Conservation (phyloP, 2,329 filamentous ascomycete species). For the Hypomyces rosellus region DNA sequence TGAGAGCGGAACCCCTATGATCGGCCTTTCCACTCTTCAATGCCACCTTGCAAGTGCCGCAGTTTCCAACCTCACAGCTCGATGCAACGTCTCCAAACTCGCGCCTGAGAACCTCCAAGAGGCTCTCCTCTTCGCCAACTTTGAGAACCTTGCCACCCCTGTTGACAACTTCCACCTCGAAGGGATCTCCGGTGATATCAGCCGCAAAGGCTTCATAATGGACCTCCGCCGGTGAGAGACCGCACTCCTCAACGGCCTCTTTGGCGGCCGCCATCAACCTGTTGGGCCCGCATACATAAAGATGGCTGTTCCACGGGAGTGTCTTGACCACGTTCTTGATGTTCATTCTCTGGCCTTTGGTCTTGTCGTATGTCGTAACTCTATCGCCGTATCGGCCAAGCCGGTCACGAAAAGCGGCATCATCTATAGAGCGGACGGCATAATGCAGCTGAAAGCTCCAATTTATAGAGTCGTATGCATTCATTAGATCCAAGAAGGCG, state of each 20-base stretch:
- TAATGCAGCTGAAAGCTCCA: constrained; percentile 52
- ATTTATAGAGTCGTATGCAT: constrained; percentile 37
- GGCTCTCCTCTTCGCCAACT: constrained; percentile 42
- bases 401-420: constrained; percentile 49
- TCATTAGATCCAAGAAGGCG: constrained; percentile 50
- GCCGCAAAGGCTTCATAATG: constrained; percentile 56
- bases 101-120: constrained; percentile 41
- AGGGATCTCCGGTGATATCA: constrained; percentile 50
- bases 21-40: constrained; percentile 39
- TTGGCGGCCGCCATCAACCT: constrained; percentile 50
- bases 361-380: constrained; percentile 47
- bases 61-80: constrained; percentile 50
- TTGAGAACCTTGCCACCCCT: constrained; percentile 32
- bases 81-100: constrained; percentile 38
- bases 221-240: constrained; percentile 44
- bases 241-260: constrained; percentile 32
- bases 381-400: constrained; percentile 36
- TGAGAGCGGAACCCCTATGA: constrained; percentile 43
- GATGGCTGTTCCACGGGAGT: constrained; percentile 46
- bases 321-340: constrained; percentile 42
- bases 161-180: constrained; percentile 48
- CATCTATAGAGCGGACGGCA: constrained; percentile 44
- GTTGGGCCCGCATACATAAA: constrained; percentile 56
- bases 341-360: constrained; percentile 46
- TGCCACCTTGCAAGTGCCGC: constrained; percentile 44